Percentiles rank a stretch among this genome's conserved stretches.
phyloP scores from a whole-genome alignment of 1,284 basidiomycete species.

The Pyrrhoderma noxium region DNA sequence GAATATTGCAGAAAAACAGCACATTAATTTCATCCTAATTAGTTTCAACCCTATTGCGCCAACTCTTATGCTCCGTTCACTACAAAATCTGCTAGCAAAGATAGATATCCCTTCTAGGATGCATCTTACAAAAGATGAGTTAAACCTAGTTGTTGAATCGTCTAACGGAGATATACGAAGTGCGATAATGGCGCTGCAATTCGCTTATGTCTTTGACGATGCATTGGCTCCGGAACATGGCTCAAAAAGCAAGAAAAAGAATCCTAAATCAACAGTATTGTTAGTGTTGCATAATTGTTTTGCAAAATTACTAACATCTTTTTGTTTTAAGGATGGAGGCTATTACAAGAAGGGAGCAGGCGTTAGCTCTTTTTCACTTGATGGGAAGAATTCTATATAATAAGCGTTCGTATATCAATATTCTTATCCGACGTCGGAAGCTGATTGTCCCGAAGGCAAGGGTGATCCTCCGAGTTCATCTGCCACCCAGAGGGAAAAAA shows the following conservation, averaged over 20 bases:
- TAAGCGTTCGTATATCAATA: conserved; percentile 59
- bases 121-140: conserved; percentile 42
- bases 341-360: conserved; percentile 78
- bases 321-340: conserved; percentile 43
- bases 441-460: conserved; percentile 44
- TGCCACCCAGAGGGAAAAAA: conserved; percentile 46
- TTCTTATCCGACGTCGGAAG: neutral
- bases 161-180: conserved; percentile 88
- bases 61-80: conserved; percentile 76
- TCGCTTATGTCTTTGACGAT: conserved; percentile 49
- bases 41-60: conserved; percentile 91
- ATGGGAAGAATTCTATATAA: conserved; percentile 94
- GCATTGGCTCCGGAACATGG: neutral
- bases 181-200: conserved; percentile 89
- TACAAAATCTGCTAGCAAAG: conserved; percentile 54
- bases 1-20: too few relatives aligned
- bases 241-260: conserved; percentile 22
- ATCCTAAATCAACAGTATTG: conserved; percentile 11
- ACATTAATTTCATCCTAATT: neutral
- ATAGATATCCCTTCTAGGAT: neutral
- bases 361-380: conserved; percentile 85
- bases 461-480: conserved; percentile 53
- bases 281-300: neutral
- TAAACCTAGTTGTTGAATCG: conserved; percentile 72
- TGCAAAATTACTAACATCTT: neutral